Base-by-base conservation (phyloP, 192 early-diverging fungal species). In the Dissophora globulifera region DNA sequence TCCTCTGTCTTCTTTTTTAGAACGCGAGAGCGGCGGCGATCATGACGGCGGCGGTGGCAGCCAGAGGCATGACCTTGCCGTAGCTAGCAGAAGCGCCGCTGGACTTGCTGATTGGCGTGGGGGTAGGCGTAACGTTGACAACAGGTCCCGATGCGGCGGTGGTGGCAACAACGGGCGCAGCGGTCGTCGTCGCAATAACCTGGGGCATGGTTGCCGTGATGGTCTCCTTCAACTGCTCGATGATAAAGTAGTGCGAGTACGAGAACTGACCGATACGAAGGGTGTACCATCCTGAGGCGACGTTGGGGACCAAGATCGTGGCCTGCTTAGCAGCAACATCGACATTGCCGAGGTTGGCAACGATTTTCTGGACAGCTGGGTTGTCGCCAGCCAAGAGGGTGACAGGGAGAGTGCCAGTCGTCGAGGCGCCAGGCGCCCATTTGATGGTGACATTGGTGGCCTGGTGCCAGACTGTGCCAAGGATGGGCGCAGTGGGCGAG, bases 241-340 rank as follows among this genome's bases (percentile, higher is more conserved):
- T 45, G 9, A 45, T 10, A n/a, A 45, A 45, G 9, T 9, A 17
- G 43, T 45, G 43, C 43, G 54, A 27, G 40, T 41, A 56, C 38
- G 54, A 41, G 16, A n/a, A 17, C 15, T 56, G 26, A 6, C 54
- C 54, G 33, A 56, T 56, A 11, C 32, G n/a, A 10, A 56, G 4
- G 16, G 35, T 56, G 40, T 56, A 56, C 13, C n/a, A 56, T 20
- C 40, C 54, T 4, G 54, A 41, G 12, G 33, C 22, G 11, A 56
- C 12, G 3, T 33, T 26, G 54, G 35, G 19, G n/a, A 56, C 22
- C 13, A 23, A 17, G 26, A 25, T 38, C 2, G 20, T 16, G 12
- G 40, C 33, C 35, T 38, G 6, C 13, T 33, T 56, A 15, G 33
- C 54, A 16, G 26, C 54, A 15, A 29, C 35, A 20, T 20, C 32